phyloP scores from a whole-genome alignment of 2,329 filamentous ascomycete genomes.

The Alternaria viburni region DNA sequence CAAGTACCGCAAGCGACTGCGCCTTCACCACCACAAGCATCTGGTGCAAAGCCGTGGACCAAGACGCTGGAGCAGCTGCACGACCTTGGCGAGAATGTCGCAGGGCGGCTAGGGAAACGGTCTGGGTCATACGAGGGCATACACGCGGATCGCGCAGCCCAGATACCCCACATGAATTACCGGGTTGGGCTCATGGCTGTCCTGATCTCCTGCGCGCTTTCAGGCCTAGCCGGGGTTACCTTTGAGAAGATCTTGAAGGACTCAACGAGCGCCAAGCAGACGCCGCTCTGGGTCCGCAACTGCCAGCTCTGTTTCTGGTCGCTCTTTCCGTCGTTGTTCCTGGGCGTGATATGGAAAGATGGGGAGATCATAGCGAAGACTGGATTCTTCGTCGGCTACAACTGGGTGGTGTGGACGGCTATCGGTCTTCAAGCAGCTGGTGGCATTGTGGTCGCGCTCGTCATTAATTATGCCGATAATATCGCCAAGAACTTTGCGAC shows the following conservation, averaged over 20 bases:
- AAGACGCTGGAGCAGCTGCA: constrained; percentile 79
- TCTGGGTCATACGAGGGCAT: constrained; percentile 94
- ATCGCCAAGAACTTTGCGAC: constrained; percentile 95
- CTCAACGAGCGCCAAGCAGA: constrained; percentile 68
- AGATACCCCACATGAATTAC: constrained; percentile 71
- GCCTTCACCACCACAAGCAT: constrained; percentile 59
- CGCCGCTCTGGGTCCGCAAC: constrained; percentile 91
- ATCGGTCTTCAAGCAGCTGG: constrained; percentile 83
- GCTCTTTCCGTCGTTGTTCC: constrained; percentile 83
- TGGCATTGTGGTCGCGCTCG: constrained; percentile 81
- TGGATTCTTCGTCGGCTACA: constrained; percentile 95
- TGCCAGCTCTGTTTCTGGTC: constrained; percentile 95
- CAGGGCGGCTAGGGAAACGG: constrained; percentile 60
- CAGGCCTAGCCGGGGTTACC: constrained; percentile 83
- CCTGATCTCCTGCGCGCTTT: constrained; percentile 76
- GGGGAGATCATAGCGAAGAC: constrained; percentile 81
- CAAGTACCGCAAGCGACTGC: constrained; percentile 72
- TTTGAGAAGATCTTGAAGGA: constrained; percentile 94
- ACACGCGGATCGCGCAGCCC: constrained; percentile 63
- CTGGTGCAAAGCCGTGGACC: constrained; percentile 74
- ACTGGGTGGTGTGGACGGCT: constrained; percentile 86
- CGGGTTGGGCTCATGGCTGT: constrained; percentile 81
- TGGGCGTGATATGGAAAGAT: constrained; percentile 87
- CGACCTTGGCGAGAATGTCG: constrained; percentile 63
- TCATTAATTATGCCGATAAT: constrained; percentile 83